Evolutionary conservation across 2,329 filamentous ascomycete species (phyloP).

Genomic region (Fusarium setosum): DNA sequence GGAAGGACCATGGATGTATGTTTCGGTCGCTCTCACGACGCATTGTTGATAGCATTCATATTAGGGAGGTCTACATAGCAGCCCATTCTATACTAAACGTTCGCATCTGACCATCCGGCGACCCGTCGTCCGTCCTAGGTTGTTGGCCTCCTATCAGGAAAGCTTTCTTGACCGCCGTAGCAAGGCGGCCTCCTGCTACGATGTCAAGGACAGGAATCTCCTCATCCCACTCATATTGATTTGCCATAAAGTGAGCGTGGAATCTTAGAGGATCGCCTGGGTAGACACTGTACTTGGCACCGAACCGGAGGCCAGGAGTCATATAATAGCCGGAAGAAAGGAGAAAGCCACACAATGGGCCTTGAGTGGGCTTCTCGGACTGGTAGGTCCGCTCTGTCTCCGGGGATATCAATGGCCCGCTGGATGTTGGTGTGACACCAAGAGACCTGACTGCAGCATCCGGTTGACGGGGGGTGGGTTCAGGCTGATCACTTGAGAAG

Average conservation of each 20-base stretch:
- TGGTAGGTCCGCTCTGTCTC: slow-evolving; percentile 19
- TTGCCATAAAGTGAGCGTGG: slow-evolving; percentile 92
- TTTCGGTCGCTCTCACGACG: slow-evolving; percentile 7
- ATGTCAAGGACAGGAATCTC: slow-evolving; percentile 87
- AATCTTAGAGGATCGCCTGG: slow-evolving; percentile 95
- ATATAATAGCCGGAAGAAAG: slow-evolving; percentile 86
- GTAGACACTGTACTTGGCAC: slow-evolving; percentile 93
- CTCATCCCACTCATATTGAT: slow-evolving; percentile 88
- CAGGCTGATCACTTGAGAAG: slow-evolving; percentile 34
- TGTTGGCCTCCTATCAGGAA: slow-evolving; percentile 84
- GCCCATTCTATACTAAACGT: slow-evolving; percentile 94
- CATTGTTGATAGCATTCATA: slow-evolving; percentile 22
- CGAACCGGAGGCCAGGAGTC: slow-evolving; percentile 92
- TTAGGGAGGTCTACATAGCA: slow-evolving; percentile 73
- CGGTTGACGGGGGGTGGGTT: slow-evolving; percentile 13
- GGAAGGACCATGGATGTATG: slow-evolving; percentile 6
- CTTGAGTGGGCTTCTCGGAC: slow-evolving; percentile 30
- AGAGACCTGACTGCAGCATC: slow-evolving; percentile 37
- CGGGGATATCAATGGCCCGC: slow-evolving; percentile 43
- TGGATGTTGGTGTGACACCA: slow-evolving; percentile 52
- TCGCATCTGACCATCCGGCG: slow-evolving; percentile 61
- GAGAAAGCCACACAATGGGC: slow-evolving; percentile 81
- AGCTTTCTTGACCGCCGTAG: slow-evolving; percentile 96
- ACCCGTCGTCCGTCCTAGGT: slow-evolving; percentile 44
- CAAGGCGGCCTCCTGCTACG: slow-evolving; percentile 86